phyloP scores from a whole-genome alignment of 257 asterid species.

The Galeopsis tetrahit region DNA sequence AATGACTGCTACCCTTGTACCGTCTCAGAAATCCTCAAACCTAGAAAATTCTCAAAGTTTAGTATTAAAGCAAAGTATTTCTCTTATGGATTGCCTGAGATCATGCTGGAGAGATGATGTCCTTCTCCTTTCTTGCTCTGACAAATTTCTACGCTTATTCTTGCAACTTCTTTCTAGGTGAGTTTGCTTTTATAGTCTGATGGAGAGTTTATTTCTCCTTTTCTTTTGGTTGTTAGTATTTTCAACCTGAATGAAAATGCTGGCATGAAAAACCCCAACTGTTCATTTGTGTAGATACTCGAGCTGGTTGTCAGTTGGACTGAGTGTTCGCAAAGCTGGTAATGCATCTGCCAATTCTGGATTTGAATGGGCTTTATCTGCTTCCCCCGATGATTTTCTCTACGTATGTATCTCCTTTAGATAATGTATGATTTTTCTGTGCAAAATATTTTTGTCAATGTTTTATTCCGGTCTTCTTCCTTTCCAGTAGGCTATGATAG shows the following conservation, averaged over 20 bases:
- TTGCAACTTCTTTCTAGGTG: slow-evolving; percentile 94
- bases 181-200: slow-evolving; percentile 36
- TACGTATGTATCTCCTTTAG: slow-evolving; percentile 54
- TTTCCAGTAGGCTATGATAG: slow-evolving; percentile 7
- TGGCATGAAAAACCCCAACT: slow-evolving; percentile 28
- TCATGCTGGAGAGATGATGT: slow-evolving; percentile 95
- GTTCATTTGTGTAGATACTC: slow-evolving; percentile 63
- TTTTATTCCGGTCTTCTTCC: not conserved
- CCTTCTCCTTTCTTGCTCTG: slow-evolving; percentile 85
- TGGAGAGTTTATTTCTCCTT: not conserved
- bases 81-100: slow-evolving; percentile 90
- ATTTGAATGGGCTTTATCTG: slow-evolving; percentile 87
- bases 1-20: slow-evolving; percentile 55
- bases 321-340: slow-evolving; percentile 75
- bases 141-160: slow-evolving; percentile 92
- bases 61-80: slow-evolving; percentile 70
- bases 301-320: slow-evolving; percentile 84
- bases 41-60: slow-evolving; percentile 53
- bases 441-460: slow-evolving; percentile 23
- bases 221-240: slow-evolving; percentile 22
- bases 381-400: slow-evolving; percentile 80
- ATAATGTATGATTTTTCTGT: slow-evolving; percentile 23
- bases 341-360: slow-evolving; percentile 54
- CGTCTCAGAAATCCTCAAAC: slow-evolving; percentile 52
- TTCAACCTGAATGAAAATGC: slow-evolving; percentile 29